Conservation (phyloP, 495 filamentous ascomycete species). For the Penicillium canariense region DNA sequence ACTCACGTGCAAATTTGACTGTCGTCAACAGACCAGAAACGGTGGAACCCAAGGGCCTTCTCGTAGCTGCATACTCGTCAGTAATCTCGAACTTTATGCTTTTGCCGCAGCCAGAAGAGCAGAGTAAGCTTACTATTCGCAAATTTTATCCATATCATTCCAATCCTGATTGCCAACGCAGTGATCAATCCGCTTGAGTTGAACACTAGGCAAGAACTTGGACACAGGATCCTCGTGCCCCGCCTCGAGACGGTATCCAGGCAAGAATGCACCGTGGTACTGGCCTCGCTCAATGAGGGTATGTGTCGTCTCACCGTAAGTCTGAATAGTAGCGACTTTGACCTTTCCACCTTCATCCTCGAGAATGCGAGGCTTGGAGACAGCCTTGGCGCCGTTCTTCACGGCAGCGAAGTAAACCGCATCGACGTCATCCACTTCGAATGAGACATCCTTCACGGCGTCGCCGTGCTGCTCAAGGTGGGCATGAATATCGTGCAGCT, state of each 20-base stretch:
- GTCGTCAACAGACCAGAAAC: conserved; percentile 94
- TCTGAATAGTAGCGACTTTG: conserved; percentile 70
- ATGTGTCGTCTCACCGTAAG: conserved; percentile 91
- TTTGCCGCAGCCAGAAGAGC: not conserved
- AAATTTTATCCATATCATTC: conserved; percentile 79
- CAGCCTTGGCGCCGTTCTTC: conserved; percentile 60
- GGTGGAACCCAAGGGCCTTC: conserved; percentile 82
- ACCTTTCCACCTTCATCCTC: conserved; percentile 54
- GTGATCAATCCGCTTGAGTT: conserved; percentile 76
- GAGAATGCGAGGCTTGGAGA: conserved; percentile 54
- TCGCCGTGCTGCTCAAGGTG: conserved; percentile 84
- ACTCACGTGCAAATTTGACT: conserved; percentile 71
- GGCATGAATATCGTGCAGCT: conserved; percentile 65
- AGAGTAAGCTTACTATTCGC: conserved; percentile 59
- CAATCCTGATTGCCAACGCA: conserved; percentile 94
- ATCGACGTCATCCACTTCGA: conserved; percentile 81
- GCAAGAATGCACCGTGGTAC: conserved; percentile 75
- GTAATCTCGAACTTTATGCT: not conserved
- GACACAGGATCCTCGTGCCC: conserved; percentile 48
- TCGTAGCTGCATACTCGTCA: conserved; percentile 62
- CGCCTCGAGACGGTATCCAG: conserved; percentile 62
- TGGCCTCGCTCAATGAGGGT: conserved; percentile 67
- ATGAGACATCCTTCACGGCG: conserved; percentile 87
- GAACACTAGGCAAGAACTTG: conserved; percentile 55
- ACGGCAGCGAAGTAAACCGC: conserved; percentile 71